These are phyloP conservation scores for Oemleria cerasiformis DNA, from an alignment of 306 rosid species.

Conservation along the genomic window DNA sequence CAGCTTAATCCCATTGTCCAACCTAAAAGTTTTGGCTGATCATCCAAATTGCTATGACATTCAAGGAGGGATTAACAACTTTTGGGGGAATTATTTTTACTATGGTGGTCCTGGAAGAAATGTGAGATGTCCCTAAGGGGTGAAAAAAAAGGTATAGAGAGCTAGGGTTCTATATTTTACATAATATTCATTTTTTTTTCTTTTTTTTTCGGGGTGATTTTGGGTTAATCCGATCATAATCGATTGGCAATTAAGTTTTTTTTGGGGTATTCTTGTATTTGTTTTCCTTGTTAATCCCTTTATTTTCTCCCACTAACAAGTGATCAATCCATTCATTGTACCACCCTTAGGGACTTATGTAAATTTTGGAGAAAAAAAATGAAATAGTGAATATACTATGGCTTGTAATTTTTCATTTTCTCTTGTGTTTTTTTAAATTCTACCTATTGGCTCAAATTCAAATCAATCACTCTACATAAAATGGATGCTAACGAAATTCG, in stretches of 20 bases:
- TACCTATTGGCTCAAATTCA: neutral
- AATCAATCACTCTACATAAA: no score
- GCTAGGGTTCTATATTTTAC: constrained; percentile 21
- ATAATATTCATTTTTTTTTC: constrained; percentile 11
- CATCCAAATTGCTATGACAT: constrained; percentile 93
- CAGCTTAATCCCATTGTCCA: constrained; percentile 63
- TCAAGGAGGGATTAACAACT: constrained; percentile 79
- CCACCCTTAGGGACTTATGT: constrained; percentile 49
- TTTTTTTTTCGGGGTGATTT: constrained; percentile 30
- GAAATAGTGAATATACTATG: constrained; percentile 56
- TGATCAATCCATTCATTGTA: constrained; percentile 53
- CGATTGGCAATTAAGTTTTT: constrained; percentile 26
- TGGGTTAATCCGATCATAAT: constrained; percentile 43
- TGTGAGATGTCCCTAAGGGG: constrained; percentile 71
- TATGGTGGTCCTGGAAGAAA: constrained; percentile 98
- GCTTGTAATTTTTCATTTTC: constrained; percentile 27
- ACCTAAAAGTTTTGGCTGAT: constrained; percentile 82
- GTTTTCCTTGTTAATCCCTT: constrained; percentile 33
- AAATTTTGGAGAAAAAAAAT: constrained; percentile 42
- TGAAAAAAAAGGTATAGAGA: constrained; percentile 29
- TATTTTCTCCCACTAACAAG: constrained; percentile 40
- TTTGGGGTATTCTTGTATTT: constrained; percentile 48
- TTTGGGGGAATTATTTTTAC: constrained; percentile 94
- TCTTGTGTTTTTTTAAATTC: neutral
- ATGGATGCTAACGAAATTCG: no score